A percentile compares a stretch with the other conserved stretches of the same genome.
phyloP scores from a whole-genome alignment of 2,329 filamentous ascomycete genomes.

The Pestalotiopsis sp. region DNA sequence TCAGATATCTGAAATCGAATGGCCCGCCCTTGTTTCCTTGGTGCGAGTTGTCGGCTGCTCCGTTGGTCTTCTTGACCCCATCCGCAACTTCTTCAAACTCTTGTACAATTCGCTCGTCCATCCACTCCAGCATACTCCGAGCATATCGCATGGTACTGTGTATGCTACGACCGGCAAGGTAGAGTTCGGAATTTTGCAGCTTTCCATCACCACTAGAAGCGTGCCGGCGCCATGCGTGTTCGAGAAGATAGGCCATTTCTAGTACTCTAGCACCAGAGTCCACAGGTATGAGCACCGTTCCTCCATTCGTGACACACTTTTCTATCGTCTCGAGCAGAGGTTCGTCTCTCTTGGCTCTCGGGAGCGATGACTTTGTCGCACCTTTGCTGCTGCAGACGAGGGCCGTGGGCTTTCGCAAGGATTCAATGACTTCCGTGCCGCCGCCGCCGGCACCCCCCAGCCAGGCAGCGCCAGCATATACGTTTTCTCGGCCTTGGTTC shows the following conservation, averaged over 20 bases:
- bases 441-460: slow-evolving; percentile 79
- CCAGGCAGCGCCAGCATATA: slow-evolving; percentile 92
- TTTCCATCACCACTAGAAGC: slow-evolving; percentile 49
- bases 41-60: slow-evolving; percentile 49
- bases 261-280: slow-evolving; percentile 95
- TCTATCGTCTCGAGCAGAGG: slow-evolving; percentile 81
- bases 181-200: slow-evolving; percentile 64
- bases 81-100: slow-evolving; percentile 80
- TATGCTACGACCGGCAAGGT: slow-evolving; percentile 83
- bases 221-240: slow-evolving; percentile 84
- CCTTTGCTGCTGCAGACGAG: slow-evolving; percentile 90
- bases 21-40: slow-evolving; percentile 64
- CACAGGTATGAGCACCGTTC: slow-evolving; percentile 89
- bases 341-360: slow-evolving; percentile 83
- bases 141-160: slow-evolving; percentile 89
- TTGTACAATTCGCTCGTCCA: slow-evolving; percentile 92
- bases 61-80: slow-evolving; percentile 45
- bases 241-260: slow-evolving; percentile 88
- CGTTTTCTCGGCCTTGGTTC: slow-evolving; percentile 97
- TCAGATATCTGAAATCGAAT: slow-evolving; percentile 88
- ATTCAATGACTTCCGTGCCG: slow-evolving; percentile 89
- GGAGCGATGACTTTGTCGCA: slow-evolving; percentile 68
- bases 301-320: slow-evolving; percentile 76
- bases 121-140: slow-evolving; percentile 97
- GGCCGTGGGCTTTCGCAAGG: slow-evolving; percentile 89